These are phyloP conservation scores for Cladosporium sp. DNA, from an alignment of 2,329 filamentous ascomycete genomes.

Conservation along the genomic window DNA sequence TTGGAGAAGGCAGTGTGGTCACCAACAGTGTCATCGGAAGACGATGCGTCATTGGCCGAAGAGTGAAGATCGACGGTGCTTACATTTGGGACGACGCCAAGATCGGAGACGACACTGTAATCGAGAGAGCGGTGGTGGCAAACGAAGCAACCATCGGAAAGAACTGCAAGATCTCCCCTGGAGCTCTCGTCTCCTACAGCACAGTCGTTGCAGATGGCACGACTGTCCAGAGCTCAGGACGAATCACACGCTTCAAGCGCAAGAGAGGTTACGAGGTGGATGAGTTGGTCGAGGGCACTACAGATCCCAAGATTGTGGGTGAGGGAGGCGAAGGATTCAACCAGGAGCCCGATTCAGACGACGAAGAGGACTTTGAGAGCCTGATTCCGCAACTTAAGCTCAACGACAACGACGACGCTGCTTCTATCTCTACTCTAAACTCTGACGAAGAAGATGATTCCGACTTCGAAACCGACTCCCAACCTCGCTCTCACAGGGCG, in stretches of 20 bases:
- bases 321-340: slow-evolving; percentile 61
- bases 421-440: slow-evolving; percentile 64
- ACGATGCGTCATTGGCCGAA: slow-evolving; percentile 81
- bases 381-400: slow-evolving; percentile 43
- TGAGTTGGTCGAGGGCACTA: slow-evolving; percentile 34
- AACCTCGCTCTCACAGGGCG: slow-evolving; percentile 36
- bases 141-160: slow-evolving; percentile 70
- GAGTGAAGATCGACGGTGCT: slow-evolving; percentile 74
- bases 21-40: slow-evolving; percentile 78
- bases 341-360: slow-evolving; percentile 61
- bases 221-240: slow-evolving; percentile 44
- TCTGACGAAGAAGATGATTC: slow-evolving; percentile 47
- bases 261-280: slow-evolving; percentile 47
- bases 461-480: slow-evolving; percentile 45
- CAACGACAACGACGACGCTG: slow-evolving; percentile 39
- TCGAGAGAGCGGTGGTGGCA: slow-evolving; percentile 75
- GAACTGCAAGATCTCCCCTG: slow-evolving; percentile 66
- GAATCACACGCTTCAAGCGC: slow-evolving; percentile 49
- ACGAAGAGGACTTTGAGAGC: slow-evolving; percentile 57
- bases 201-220: slow-evolving; percentile 68
- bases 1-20: slow-evolving; percentile 71
- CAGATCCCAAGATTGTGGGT: slow-evolving; percentile 58
- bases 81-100: slow-evolving; percentile 85
- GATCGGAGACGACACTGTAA: slow-evolving; percentile 70
- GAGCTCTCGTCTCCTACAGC: slow-evolving; percentile 76